Conservation (phyloP, 169 alveolate species). For the Plasmodium berghei region DNA sequence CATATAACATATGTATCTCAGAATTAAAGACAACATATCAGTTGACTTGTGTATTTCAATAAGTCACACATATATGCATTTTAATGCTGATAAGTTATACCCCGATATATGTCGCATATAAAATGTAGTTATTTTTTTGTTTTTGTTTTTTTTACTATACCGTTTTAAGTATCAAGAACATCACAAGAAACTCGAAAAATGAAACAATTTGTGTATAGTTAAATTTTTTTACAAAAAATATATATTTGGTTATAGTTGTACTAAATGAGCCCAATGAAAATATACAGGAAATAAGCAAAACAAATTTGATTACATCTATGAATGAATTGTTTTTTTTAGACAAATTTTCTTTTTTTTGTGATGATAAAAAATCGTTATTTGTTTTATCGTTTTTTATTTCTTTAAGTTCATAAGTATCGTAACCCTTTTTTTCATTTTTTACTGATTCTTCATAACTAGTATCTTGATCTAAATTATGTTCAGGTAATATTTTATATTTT, state of each 20-base stretch:
- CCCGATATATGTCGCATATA: too few species aligned
- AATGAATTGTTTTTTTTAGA: conserved; percentile 26
- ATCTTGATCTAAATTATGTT: conserved; percentile 65
- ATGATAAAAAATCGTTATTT: conserved; percentile 16
- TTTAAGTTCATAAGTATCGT: conserved; percentile 34
- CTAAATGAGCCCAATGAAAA: conserved; percentile 49
- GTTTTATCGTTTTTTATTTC: conserved; percentile 58
- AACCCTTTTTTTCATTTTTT: conserved; percentile 31
- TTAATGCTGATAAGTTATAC: too few species aligned
- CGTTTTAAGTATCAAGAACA: conserved; percentile 22
- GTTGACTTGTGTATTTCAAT: too few species aligned
- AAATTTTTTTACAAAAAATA: conserved; percentile 56
- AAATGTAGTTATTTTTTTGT: too few species aligned
- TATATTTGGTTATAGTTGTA: conserved; percentile 57
- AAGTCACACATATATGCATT: too few species aligned
- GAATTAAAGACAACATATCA: too few species aligned
- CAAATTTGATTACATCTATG: conserved; percentile 45
- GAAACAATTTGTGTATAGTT: conserved; percentile 60
- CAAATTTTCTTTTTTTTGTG: conserved; percentile 17
- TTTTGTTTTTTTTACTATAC: neutral
- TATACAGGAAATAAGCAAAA: conserved; percentile 34
- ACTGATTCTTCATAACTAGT: conserved; percentile 64
- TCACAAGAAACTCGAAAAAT: conserved; percentile 28
- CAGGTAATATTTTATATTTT: conserved; percentile 62
- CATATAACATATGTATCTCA: neutral